phyloP scores from a whole-genome alignment of 257 asterid genomes.

The Coffea eugenioides region DNA sequence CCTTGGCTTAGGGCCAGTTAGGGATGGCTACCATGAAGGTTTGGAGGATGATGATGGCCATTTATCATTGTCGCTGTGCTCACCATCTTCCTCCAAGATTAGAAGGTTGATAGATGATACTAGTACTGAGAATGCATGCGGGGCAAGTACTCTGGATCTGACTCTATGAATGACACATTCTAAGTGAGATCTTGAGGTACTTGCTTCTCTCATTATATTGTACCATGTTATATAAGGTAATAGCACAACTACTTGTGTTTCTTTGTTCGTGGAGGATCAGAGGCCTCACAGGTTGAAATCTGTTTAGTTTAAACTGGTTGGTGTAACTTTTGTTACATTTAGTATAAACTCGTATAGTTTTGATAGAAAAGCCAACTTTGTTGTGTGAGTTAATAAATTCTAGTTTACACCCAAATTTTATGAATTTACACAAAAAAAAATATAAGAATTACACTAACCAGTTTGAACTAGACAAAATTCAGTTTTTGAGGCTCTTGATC shows the following conservation, averaged over 20 bases:
- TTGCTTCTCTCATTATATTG: constrained; percentile 24
- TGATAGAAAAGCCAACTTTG: too few relatives aligned
- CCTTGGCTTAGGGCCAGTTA: constrained; percentile 38
- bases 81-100: constrained; percentile 27
- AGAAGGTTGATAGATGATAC: constrained; percentile 39
- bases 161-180: constrained; percentile 85
- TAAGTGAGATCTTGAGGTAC: constrained; percentile 70
- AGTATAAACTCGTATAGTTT: too few relatives aligned
- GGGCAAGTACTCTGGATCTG: constrained; percentile 93
- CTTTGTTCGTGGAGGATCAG: background rate
- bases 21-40: constrained; percentile 12
- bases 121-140: constrained; percentile 34
- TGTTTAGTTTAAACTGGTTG: too few relatives aligned
- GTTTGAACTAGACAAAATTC: too few relatives aligned
- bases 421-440: too few relatives aligned
- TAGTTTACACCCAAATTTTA: too few relatives aligned
- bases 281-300: too few relatives aligned
- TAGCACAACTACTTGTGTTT: constrained; percentile 1
- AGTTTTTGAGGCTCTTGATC: too few relatives aligned
- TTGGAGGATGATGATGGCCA: constrained; percentile 30
- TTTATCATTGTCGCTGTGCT: constrained; percentile 45
- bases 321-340: too few relatives aligned
- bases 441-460: too few relatives aligned
- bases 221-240: constrained; percentile 10
- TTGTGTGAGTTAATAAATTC: too few relatives aligned